Evolutionary conservation across 1,284 basidiomycete species (phyloP), one percentile per base, ranked within the genome.

Genomic region (Pseudozyma sp.): DNA sequence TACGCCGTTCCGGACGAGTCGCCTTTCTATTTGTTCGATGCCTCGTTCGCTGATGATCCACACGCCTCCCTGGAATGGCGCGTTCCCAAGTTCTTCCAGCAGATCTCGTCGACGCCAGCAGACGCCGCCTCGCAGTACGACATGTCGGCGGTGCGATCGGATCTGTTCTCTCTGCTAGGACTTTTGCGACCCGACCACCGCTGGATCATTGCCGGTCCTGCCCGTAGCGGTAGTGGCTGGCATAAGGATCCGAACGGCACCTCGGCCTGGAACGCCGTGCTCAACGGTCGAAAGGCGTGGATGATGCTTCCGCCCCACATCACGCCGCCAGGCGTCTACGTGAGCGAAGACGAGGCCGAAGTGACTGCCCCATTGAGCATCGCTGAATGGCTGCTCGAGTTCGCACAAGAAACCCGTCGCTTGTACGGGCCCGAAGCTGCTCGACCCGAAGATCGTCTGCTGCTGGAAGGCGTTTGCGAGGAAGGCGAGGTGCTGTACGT

Each of bases 221-320:
- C 63, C 3, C 64, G 79, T 17, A 79, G 75, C 53, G 80, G 80
- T 11, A 75, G 72, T 40, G 74, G 80, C 11, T 82, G 79, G 78
- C 81, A 83, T 67, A 84, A 84, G 65, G 85, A 86, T 46, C 85
- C 85, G 1, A 86, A 86, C 59, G 78, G 77, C 34, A 86, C 85
- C 4, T 84, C 82, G 10, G 86, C 86, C 4, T 87, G 86, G 86
- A 87, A 87, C 60, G 85, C 86, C 3, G 84, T 86, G n/a, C 69
- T 85, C 11, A 74, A 62, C 13, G 85, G 85, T 14, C 40, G 67
- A 2, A 86, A 86, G 64, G 81, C 81, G 3, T 87, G 86, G 86
- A 79, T 87, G 56, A 78, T 86, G 65, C 85, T 87, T 24, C 86
- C 86, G 16, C 85, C 85, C 2, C 70, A 85, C 40, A 54, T 81